Conservation (phyloP, 2,329 filamentous ascomycete genomes). For the Elsinoe batatas region DNA sequence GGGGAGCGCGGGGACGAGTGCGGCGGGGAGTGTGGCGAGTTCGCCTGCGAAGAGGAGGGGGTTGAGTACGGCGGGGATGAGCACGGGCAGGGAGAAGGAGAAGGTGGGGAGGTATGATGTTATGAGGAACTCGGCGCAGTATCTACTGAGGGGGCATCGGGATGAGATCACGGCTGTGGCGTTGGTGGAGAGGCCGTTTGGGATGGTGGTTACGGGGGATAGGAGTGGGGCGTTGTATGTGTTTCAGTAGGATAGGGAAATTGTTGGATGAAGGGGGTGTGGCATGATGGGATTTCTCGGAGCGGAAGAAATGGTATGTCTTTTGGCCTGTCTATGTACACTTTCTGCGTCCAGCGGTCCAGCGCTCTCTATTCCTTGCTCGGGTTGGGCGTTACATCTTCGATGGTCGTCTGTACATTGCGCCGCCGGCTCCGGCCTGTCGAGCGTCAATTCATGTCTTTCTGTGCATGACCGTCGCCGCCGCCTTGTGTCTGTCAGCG, state of each 20-base stretch:
- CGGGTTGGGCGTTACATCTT: not conserved
- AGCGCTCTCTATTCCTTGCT: not conserved
- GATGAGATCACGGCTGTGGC: constrained; percentile 82
- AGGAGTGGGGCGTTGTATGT: constrained; percentile 83
- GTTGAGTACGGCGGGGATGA: constrained; percentile 3
- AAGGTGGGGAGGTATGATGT: constrained; percentile 62
- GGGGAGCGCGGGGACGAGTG: constrained; percentile 17
- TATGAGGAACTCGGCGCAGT: constrained; percentile 76
- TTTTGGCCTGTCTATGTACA: not conserved
- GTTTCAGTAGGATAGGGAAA: constrained; percentile 42
- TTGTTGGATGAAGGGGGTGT: not conserved
- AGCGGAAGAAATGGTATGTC: not conserved
- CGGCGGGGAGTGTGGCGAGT: not conserved
- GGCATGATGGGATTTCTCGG: no score
- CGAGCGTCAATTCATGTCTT: constrained; percentile 21
- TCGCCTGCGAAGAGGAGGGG: constrained; percentile 28
- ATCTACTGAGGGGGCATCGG: constrained; percentile 73
- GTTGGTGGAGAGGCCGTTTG: constrained; percentile 80
- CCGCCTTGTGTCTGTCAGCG: constrained; percentile 22
- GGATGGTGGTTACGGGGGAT: constrained; percentile 87
- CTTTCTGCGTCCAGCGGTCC: not conserved
- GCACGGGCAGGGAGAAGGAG: constrained; percentile 36
- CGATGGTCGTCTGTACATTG: constrained; percentile 5
- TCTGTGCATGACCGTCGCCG: constrained; percentile 39
- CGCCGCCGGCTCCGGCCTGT: constrained; percentile 25